These are phyloP conservation scores for Pseudogymnoascus sp. DNA, from an alignment of 2,329 filamentous ascomycete species.

Conservation along the genomic window DNA sequence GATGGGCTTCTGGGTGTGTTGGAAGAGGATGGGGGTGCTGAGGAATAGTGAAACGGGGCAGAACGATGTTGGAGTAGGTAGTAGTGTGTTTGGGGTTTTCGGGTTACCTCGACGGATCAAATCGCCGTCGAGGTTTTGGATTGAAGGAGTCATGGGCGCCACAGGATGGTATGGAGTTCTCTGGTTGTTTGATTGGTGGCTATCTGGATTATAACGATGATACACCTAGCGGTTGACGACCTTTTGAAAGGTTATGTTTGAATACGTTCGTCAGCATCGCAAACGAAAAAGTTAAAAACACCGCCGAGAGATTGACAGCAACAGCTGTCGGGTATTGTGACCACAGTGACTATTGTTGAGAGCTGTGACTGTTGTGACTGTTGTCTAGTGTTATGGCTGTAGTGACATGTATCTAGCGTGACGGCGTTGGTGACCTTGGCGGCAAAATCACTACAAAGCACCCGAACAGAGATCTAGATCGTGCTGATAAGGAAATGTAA, in stretches of 20 bases:
- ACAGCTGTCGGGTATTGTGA: background rate
- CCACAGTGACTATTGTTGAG: background rate
- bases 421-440: background rate
- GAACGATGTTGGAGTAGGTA: background rate
- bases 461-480: background rate
- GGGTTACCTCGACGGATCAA: background rate
- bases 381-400: background rate
- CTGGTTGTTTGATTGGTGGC: background rate
- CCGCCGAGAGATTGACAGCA: background rate
- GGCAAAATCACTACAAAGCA: background rate
- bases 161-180: background rate
- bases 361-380: background rate
- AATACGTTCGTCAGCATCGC: conserved; percentile 5
- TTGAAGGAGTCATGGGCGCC: background rate
- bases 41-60: background rate
- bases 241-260: conserved; percentile 1
- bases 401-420: background rate
- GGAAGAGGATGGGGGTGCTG: conserved; percentile 41
- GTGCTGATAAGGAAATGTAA: background rate
- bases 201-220: conserved; percentile 4
- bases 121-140: background rate
- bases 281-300: background rate
- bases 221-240: background rate
- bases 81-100: background rate
- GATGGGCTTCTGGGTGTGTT: conserved; percentile 54